Evolutionary conservation across 2,329 filamentous ascomycete genomes (phyloP).

Genomic region (Pseudogymnoascus sp.): DNA sequence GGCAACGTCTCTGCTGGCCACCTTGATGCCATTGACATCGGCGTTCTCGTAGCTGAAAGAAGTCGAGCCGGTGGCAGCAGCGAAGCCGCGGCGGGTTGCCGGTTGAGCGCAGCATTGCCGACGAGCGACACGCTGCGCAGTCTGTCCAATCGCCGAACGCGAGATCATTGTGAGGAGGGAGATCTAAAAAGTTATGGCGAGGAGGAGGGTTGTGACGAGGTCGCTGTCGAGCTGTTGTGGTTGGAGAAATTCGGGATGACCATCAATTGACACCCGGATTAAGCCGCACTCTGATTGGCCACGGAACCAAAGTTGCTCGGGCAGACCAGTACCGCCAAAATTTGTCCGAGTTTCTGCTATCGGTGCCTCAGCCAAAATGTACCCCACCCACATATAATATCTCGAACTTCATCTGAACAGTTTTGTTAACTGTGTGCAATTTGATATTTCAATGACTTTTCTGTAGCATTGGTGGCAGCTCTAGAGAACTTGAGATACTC

Average conservation of each 20-base stretch:
- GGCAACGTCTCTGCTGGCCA: conserved; percentile 82
- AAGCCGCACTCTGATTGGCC: conserved; percentile 12
- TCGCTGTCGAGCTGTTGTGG: conserved; percentile 20
- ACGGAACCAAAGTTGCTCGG: neutral
- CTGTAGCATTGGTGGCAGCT: conserved; percentile 67
- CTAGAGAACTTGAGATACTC: conserved; percentile 74
- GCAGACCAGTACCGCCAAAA: conserved; percentile 3
- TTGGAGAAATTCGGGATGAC: conserved; percentile 14
- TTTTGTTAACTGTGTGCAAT: conserved; percentile 11
- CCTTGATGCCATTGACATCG: conserved; percentile 82
- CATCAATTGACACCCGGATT: conserved; percentile 12
- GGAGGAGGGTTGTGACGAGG: conserved; percentile 17
- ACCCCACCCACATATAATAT: conserved; percentile 6
- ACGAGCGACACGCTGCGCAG: conserved; percentile 56
- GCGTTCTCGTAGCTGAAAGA: conserved; percentile 83
- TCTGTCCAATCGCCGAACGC: conserved; percentile 58
- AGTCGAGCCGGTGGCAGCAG: conserved; percentile 57
- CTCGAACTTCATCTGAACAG: conserved; percentile 7
- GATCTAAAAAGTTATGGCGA: conserved; percentile 22
- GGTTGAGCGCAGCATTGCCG: conserved; percentile 52
- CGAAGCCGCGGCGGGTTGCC: conserved; percentile 54
- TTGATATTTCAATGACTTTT: conserved; percentile 44
- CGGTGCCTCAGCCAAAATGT: conserved; percentile 9
- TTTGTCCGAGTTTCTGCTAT: conserved; percentile 13
- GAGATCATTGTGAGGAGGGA: conserved; percentile 58